Evolutionary conservation across 2,329 filamentous ascomycete species (phyloP), one percentile per base, ranked within the genome.

Genomic region (Beauveria brongniartii): DNA sequence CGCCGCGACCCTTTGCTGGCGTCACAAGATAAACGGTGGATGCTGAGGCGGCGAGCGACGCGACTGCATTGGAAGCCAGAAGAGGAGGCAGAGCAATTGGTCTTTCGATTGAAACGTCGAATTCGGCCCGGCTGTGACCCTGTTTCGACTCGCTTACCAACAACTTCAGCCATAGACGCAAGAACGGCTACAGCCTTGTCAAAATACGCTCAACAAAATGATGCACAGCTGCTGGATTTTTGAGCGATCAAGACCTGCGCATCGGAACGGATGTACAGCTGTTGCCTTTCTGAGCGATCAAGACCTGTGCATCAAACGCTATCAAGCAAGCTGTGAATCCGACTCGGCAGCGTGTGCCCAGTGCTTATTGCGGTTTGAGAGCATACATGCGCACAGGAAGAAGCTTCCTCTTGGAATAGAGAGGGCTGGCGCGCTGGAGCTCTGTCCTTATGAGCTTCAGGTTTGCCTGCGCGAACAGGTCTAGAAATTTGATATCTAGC

Each of bases 311-410:
- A 37, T 37, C 34, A 37, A 37, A 37, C 12, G 14, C 34, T 16
- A 37, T 37, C 34, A 37, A 37, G 34, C 34, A 37, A 46, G 44
- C 26, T 22, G 30, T 34, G 48, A 34, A 34, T 7, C 28, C 14
- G 7, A 51, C 7, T 20, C 24, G 10, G 12, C 7, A 14, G 20
- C 5, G 3, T 26, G 22, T 16, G 14, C 14, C 0, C 6, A 6
- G 6, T 26, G 12, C 22, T 7, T 50, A 43, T 52, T 16, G 56
- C 14, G 47, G 56, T 66, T 82, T 84, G 66, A 96, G 73, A 1
- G 90, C 92, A 74, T 92, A 96, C 72, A 88, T 88, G 67, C 85
- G 82, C 24, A 96, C 88, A 0, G 90, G 89, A 66, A 87, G 87
- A 37, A 96, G 71, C 5, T 63, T 61, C 7, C 41, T 61, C 0